Evolutionary conservation across 2,329 filamentous ascomycete species (phyloP), one percentile per base, ranked within the genome.

Genomic region (Anthostomella pinea): DNA sequence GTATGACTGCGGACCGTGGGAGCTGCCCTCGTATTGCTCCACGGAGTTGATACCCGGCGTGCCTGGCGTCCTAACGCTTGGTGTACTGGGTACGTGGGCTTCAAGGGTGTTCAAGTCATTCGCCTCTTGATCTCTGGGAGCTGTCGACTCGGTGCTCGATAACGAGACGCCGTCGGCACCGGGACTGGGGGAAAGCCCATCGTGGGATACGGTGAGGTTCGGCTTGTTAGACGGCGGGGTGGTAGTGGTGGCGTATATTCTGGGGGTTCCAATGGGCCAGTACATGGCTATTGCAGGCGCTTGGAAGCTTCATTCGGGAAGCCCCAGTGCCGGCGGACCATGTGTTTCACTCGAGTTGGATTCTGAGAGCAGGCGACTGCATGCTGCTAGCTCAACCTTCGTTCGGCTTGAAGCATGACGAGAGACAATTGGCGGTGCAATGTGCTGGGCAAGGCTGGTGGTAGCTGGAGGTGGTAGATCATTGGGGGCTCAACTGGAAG

Each of bases 261-360:
- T 81, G 59, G 87, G 86, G 61, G 86, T 86, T 64, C 85, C 87
- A 64, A 89, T 79, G 58, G 87, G 87, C 87, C 87, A 94, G 75
- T 94, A 94, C 87, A 93, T 94, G 73, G 68, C 72, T 57, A 49
- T 56, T 50, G 46, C 44, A 50, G 56, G 54, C 56, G 48, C 39
- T 38, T 48, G 42, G 52, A 52, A 60, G 54, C 58, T 56, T 58
- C 57, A 59, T 60, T 54, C 56, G 52, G 42, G 38, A 33, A 52
- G 36, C 38, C 45, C 28, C 39, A 46, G 33, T 46, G 35, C 34
- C 23, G 38, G 35, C 18, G 28, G 32, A 26, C 45, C 43, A 45
- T 46, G n/a, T n/a, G n/a, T n/a, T n/a, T n/a, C n/a, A n/a, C n/a
- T n/a, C n/a, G n/a, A n/a, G n/a, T n/a, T n/a, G 21, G 21, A 34